phyloP scores from a whole-genome alignment of 768 basidiomycete species.

The Hydnum rufescens region DNA sequence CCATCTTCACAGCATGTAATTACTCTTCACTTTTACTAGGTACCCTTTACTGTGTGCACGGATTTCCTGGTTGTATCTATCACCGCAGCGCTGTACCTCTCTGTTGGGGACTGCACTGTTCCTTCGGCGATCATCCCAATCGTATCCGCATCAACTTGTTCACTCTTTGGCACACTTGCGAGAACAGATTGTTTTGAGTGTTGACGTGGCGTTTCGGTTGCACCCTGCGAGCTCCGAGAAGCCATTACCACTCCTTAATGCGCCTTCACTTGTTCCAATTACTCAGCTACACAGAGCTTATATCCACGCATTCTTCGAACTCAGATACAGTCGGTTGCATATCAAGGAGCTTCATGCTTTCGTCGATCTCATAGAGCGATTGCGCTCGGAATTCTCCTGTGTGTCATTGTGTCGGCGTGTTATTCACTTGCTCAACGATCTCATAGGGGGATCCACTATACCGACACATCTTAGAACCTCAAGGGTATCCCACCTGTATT shows the following conservation, averaged over 20 bases:
- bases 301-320: constrained; percentile 28
- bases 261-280: constrained; percentile 18
- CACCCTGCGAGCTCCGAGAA: not conserved
- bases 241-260: not conserved
- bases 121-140: constrained; percentile 22
- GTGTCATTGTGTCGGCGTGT: constrained; percentile 10
- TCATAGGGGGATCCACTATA: not conserved
- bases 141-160: constrained; percentile 10
- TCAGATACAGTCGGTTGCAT: constrained; percentile 26
- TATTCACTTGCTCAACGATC: not conserved
- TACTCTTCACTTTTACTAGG: not conserved
- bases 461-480: not conserved
- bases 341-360: constrained; percentile 26
- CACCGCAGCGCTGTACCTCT: not conserved
- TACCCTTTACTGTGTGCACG: not conserved
- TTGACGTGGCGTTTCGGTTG: not conserved
- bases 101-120: constrained; percentile 18
- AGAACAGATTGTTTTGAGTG: not conserved
- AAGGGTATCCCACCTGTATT: not conserved
- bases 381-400: constrained; percentile 28
- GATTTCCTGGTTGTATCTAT: not conserved
- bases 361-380: constrained; percentile 25
- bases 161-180: constrained; percentile 16
- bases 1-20: not conserved
- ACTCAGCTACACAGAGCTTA: constrained; percentile 24